Evolutionary conservation across 495 filamentous ascomycete species (phyloP).

Genomic region (Friedmanniomyces endolithicus): DNA sequence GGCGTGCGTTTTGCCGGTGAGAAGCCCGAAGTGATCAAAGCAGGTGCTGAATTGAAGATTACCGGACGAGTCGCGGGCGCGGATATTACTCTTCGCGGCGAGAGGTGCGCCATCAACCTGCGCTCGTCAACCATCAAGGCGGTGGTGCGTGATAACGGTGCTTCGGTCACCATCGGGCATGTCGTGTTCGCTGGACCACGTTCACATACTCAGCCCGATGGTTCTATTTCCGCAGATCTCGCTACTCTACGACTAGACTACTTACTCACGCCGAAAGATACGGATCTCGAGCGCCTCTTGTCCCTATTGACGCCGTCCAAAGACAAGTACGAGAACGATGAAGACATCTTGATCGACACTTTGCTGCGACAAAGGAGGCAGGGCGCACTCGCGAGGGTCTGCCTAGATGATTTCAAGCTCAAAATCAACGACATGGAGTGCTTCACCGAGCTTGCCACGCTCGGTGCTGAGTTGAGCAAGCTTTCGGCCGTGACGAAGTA

Average conservation of each 20-base stretch:
- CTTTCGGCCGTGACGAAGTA: conserved; percentile 86
- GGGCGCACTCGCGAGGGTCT: conserved; percentile 67
- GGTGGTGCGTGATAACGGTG: conserved; percentile 49
- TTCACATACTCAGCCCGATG: conserved; percentile 37
- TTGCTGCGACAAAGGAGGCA: conserved; percentile 80
- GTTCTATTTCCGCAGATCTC: conserved; percentile 43
- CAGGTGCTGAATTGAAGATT: conserved; percentile 44
- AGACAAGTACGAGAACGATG: conserved; percentile 78
- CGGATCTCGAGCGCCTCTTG: conserved; percentile 69
- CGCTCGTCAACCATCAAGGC: conserved; percentile 71
- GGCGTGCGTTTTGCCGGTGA: conserved; percentile 65
- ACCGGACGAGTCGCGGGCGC: conserved; percentile 68
- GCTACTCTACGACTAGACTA: conserved; percentile 62
- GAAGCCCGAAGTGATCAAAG: not conserved
- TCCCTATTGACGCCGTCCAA: conserved; percentile 83
- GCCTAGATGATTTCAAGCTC: conserved; percentile 47
- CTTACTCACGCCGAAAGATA: conserved; percentile 55
- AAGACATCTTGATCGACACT: conserved; percentile 90
- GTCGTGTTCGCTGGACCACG: conserved; percentile 61
- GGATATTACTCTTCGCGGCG: conserved; percentile 58
- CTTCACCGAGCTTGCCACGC: conserved; percentile 48
- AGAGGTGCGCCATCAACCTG: conserved; percentile 57
- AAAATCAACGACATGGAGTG: conserved; percentile 46
- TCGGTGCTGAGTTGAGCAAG: conserved; percentile 66
- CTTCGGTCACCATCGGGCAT: conserved; percentile 59